Evolutionary conservation across 1,139 yeast species (phyloP).

Genomic region (Taiozyma sp.): DNA sequence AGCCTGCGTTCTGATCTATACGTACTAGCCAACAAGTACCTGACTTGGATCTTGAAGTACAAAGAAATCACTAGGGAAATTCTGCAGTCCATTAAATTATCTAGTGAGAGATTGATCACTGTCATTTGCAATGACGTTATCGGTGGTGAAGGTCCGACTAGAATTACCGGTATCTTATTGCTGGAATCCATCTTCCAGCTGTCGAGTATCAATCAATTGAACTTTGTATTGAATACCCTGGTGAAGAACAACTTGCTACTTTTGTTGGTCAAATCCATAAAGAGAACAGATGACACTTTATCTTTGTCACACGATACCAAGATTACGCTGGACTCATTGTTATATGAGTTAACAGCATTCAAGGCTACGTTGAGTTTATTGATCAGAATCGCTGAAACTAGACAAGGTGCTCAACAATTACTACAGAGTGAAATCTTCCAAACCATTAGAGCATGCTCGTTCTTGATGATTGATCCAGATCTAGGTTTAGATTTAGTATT

Average conservation of each 20-base stretch:
- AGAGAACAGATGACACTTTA: conserved; percentile 63
- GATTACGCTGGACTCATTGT: conserved; percentile 47
- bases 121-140: conserved; percentile 74
- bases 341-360: conserved; percentile 74
- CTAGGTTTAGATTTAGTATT: conserved; percentile 54
- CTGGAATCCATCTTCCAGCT: conserved; percentile 67
- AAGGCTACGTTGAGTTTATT: conserved; percentile 67
- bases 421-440: conserved; percentile 71
- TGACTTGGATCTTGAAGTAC: conserved; percentile 45
- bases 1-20: conserved; percentile 75
- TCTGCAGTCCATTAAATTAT: conserved; percentile 46
- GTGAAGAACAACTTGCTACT: conserved; percentile 63
- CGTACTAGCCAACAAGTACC: conserved; percentile 62
- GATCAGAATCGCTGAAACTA: conserved; percentile 69
- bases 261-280: conserved; percentile 60
- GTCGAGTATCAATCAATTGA: conserved; percentile 45
- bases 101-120: conserved; percentile 60
- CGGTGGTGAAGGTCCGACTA: conserved; percentile 70
- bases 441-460: conserved; percentile 50
- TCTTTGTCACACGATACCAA: conserved; percentile 28
- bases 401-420: conserved; percentile 72
- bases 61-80: conserved; percentile 41
- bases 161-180: conserved; percentile 72
- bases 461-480: conserved; percentile 74
- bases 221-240: conserved; percentile 55